A percentile compares a stretch with the other conserved stretches of the same genome.
Conservation (phyloP, 1,284 basidiomycete species). For the Malassezia nana region DNA sequence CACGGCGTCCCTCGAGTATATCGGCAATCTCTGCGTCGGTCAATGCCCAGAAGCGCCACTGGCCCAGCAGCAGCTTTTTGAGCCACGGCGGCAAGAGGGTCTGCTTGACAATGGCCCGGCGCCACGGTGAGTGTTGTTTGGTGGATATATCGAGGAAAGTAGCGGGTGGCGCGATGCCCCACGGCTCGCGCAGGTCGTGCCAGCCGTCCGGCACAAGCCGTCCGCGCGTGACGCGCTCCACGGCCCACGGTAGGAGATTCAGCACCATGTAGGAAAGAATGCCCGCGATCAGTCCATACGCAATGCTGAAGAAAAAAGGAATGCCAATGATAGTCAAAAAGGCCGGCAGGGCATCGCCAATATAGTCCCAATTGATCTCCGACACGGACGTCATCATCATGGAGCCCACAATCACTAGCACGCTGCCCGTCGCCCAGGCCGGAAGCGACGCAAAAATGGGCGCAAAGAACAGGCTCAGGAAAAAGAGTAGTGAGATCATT, state of each 20-base stretch:
- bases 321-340: constrained; percentile 27
- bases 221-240: constrained; percentile 57
- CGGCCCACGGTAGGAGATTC: constrained; percentile 59
- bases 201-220: constrained; percentile 59
- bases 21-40: constrained; percentile 39
- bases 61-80: constrained; percentile 31
- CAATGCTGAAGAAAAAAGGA: constrained; percentile 57
- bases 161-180: constrained; percentile 21
- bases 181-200: constrained; percentile 44
- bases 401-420: constrained; percentile 73
- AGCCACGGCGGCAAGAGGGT: constrained; percentile 42
- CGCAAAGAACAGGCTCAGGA: constrained; percentile 76
- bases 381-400: constrained; percentile 79
- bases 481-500: constrained; percentile 66
- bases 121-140: constrained; percentile 16
- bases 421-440: constrained; percentile 76
- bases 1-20: constrained; percentile 35
- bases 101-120: constrained; percentile 2
- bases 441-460: constrained; percentile 82
- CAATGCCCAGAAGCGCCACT: constrained; percentile 42
- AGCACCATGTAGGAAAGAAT: constrained; percentile 63
- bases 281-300: constrained; percentile 77
- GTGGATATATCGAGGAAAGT: constrained; percentile 22
- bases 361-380: constrained; percentile 78
- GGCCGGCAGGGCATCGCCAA: constrained; percentile 65